Base-by-base conservation (phyloP, 2,329 filamentous ascomycete genomes). In the Setomelanomma holmii region DNA sequence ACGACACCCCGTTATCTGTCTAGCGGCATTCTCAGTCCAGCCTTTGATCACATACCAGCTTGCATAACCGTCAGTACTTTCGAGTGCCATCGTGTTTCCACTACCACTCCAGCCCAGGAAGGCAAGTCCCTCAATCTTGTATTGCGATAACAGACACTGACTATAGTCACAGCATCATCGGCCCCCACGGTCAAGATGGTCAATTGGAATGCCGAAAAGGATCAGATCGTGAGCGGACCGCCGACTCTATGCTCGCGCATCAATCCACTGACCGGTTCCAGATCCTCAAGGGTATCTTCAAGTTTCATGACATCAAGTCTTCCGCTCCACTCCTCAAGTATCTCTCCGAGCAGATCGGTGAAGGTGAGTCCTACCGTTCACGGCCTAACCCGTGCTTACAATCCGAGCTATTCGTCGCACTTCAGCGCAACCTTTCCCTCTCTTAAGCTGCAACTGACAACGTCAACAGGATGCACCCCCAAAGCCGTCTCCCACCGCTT, bases 401-500 rank as follows among this genome's bases (percentile, higher is more conserved):
- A n/a, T n/a, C n/a, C n/a, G n/a, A n/a, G n/a, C n/a, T n/a, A n/a
- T n/a, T n/a, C n/a, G n/a, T n/a, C n/a, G n/a, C n/a, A n/a, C n/a
- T n/a, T n/a, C n/a, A n/a, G n/a, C n/a, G n/a, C n/a, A 8, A 35
- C 14, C 33, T 35, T 14, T 5, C 33, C 14, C 10, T 35, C 5
- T 35, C 33, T 2, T 36, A n/a, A 36, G 11, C 10, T 34, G 4
- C 10, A 6, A 11, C 20, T 16, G 19, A 20, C 23, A 38, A 41
- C 27, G n/a, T 17, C 4, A 22, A 20, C 14, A 68, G 65, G 50
- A 1, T 70, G 67, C 36, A 70, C 65, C 1, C 51, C 64, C 8
- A 70, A 68, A 38, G 65, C 67, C 4, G 61, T 68, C 4, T 51
- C 46, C 14, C 58, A 67, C 48, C 62, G 64, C 5, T 49, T 70